These are phyloP conservation scores for Vigna trinervia DNA, from an alignment of 306 rosid species.

Conservation along the genomic window DNA sequence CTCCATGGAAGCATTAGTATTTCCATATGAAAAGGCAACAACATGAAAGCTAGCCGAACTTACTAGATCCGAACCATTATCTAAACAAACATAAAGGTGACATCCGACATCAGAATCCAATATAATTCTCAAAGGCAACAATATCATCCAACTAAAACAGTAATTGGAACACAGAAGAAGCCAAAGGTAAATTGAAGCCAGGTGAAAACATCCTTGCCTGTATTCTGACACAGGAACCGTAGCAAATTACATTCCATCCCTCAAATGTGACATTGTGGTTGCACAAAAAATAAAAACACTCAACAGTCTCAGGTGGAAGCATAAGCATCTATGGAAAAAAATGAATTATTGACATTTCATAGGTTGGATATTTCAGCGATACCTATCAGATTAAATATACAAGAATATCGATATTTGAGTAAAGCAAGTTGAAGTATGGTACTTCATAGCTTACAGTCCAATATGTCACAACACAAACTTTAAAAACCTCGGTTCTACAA, in stretches of 20 bases:
- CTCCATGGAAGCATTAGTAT: constrained; percentile 47
- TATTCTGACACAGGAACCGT: constrained; percentile 59
- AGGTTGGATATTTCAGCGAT: too few species aligned
- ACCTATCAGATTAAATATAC: too few species aligned
- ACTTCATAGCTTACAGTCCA: too few species aligned
- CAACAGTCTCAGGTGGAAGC: constrained; percentile 31
- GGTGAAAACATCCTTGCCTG: constrained; percentile 68
- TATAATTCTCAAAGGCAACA: constrained; percentile 10
- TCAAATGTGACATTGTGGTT: constrained; percentile 60
- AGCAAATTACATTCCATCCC: constrained; percentile 72
- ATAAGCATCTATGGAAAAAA: neutral
- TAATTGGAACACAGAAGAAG: constrained; percentile 33
- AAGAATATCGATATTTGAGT: too few species aligned
- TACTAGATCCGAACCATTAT: constrained; percentile 44
- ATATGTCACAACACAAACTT: too few species aligned
- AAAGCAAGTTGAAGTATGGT: too few species aligned
- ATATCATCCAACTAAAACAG: constrained; percentile 36
- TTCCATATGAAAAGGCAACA: constrained; percentile 73
- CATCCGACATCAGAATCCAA: constrained; percentile 43
- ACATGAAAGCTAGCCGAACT: constrained; percentile 57
- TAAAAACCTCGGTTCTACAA: too few species aligned
- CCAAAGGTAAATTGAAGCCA: constrained; percentile 40
- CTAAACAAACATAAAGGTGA: constrained; percentile 56
- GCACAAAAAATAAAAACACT: constrained; percentile 41
- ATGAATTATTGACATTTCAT: too few species aligned